Conservation (phyloP, 2,329 filamentous ascomycete species). For the Fusarium dlaminii region DNA sequence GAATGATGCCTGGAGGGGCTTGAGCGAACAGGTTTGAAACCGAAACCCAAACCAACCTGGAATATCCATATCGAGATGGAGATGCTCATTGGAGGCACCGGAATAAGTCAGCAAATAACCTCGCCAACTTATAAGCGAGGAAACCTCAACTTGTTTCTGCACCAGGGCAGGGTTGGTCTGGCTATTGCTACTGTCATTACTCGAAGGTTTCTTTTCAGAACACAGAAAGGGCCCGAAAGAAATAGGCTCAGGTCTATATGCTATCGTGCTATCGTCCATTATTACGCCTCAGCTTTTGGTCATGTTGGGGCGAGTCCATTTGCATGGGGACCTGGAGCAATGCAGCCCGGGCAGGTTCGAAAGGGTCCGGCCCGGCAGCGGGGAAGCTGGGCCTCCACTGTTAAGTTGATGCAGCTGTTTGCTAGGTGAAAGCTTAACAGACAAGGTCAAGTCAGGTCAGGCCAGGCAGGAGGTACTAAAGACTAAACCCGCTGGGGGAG, state of each 20-base stretch:
- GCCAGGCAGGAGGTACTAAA: slow-evolving; percentile 2
- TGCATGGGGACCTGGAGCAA: slow-evolving; percentile 17
- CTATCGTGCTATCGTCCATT: slow-evolving; percentile 18
- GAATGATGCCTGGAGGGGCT: slow-evolving; percentile 2
- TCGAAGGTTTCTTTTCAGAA: not conserved
- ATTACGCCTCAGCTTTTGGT: slow-evolving; percentile 3
- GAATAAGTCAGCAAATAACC: slow-evolving; percentile 2
- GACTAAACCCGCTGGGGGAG: slow-evolving; percentile 11
- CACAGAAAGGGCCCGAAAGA: not conserved
- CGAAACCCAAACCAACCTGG: slow-evolving; percentile 7
- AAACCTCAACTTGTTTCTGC: not conserved
- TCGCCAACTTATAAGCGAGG: not conserved
- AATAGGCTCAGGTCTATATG: not conserved
- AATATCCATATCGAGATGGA: not conserved
- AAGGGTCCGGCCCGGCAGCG: slow-evolving; percentile 29
- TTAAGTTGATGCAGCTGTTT: slow-evolving; percentile 21
- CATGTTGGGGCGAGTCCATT: slow-evolving; percentile 13
- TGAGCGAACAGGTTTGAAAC: slow-evolving; percentile 13
- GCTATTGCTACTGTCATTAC: not conserved
- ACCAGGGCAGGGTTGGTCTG: not conserved
- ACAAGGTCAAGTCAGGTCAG: slow-evolving; percentile 2
- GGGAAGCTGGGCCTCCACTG: slow-evolving; percentile 36
- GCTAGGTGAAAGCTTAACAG: slow-evolving; percentile 20
- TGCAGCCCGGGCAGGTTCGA: slow-evolving; percentile 10
- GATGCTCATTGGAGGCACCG: slow-evolving; percentile 8